phyloP scores from a whole-genome alignment of 2,329 filamentous ascomycete genomes.

The Sporothrix phasma region DNA sequence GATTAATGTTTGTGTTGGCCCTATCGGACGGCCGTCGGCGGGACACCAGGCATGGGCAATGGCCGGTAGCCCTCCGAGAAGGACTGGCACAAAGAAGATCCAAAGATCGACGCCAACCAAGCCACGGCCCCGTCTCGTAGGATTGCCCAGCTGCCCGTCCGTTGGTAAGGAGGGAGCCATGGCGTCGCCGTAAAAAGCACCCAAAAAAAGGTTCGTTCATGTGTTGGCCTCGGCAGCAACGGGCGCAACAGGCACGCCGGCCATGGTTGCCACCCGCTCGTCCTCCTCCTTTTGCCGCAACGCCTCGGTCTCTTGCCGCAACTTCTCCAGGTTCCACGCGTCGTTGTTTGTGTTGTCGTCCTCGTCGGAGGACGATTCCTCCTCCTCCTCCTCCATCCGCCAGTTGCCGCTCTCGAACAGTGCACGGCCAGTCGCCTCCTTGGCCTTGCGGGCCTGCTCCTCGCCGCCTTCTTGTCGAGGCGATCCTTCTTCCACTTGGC shows the following conservation, averaged over 20 bases:
- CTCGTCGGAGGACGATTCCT: conserved; percentile 51
- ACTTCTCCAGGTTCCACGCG: conserved; percentile 68
- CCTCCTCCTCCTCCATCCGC: conserved; percentile 56
- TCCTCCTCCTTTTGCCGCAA: conserved; percentile 67
- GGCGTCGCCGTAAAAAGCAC: not conserved
- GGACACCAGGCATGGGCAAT: not conserved
- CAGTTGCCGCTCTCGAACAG: conserved; percentile 97
- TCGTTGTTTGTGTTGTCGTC: conserved; percentile 40
- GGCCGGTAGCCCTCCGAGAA: not conserved
- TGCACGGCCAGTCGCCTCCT: conserved; percentile 89
- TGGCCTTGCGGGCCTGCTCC: conserved; percentile 77
- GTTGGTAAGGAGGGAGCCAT: not conserved
- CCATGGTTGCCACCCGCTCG: conserved; percentile 42
- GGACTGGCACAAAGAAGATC: not conserved
- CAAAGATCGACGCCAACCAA: not conserved
- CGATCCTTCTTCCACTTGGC: conserved; percentile 96
- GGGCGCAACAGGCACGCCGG: conserved; percentile 8
- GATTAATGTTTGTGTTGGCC: not conserved
- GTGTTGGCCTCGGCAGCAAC: conserved; percentile 21
- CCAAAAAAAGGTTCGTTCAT: conserved; percentile 12
- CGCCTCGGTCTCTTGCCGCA: conserved; percentile 77
- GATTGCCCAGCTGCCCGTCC: no score
- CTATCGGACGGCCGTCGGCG: not conserved
- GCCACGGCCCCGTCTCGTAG: not conserved
- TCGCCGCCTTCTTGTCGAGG: conserved; percentile 89